phyloP scores from a whole-genome alignment of 805 yeast genomes.

The Metschnikowia chrysomelidarum region DNA sequence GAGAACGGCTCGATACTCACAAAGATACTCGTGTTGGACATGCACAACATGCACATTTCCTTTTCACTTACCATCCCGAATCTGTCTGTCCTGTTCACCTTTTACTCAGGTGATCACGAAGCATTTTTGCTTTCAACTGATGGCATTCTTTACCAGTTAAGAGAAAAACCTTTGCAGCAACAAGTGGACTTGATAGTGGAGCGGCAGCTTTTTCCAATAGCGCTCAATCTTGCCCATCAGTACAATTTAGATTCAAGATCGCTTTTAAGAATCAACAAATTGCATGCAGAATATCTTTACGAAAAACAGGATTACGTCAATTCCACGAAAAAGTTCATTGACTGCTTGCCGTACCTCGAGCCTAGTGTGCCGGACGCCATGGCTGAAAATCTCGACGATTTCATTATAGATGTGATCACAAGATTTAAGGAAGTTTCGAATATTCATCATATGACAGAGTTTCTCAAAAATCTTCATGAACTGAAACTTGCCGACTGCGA shows the following conservation, averaged over 20 bases:
- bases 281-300: conserved; percentile 73
- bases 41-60: conserved; percentile 65
- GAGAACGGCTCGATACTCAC: conserved; percentile 42
- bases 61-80: conserved; percentile 68
- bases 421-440: conserved; percentile 77
- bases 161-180: conserved; percentile 63
- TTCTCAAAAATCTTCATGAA: conserved; percentile 59
- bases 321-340: conserved; percentile 74
- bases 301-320: conserved; percentile 61
- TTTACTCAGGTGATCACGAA: conserved; percentile 51
- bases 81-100: conserved; percentile 53
- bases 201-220: conserved; percentile 68
- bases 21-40: conserved; percentile 65
- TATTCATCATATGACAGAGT: conserved; percentile 59
- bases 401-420: conserved; percentile 69
- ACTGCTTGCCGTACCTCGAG: conserved; percentile 29
- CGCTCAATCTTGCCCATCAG: conserved; percentile 61
- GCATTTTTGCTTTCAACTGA: conserved; percentile 66
- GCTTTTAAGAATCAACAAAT: conserved; percentile 30
- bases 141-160: conserved; percentile 67
- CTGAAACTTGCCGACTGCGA: conserved; percentile 62
- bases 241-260: conserved; percentile 28
- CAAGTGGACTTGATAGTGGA: conserved; percentile 68
- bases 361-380: conserved; percentile 2
- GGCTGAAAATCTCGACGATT: conserved; percentile 22